Percentiles rank a stretch among this genome's conserved stretches.
Conservation (phyloP, 495 filamentous ascomycete genomes). For the Aspergillus ostianus region DNA sequence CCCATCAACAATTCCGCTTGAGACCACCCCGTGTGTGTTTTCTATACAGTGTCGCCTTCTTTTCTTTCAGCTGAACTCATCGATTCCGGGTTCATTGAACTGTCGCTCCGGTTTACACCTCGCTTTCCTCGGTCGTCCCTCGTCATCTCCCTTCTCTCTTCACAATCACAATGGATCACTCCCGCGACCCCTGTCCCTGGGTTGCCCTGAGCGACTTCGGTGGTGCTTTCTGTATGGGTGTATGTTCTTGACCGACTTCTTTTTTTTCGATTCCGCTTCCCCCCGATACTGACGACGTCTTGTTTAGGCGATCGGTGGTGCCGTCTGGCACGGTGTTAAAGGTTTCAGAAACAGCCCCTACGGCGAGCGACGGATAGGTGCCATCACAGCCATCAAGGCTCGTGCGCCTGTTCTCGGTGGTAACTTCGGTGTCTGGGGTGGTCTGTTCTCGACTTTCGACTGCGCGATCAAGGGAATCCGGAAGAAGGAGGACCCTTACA, state of each 20-base stretch:
- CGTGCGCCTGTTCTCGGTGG: constrained; percentile 93
- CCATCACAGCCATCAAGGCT: constrained; percentile 95
- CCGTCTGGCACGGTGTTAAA: constrained; percentile 98
- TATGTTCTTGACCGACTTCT: constrained; percentile 46
- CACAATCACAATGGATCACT: constrained; percentile 75
- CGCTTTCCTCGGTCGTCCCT: constrained; percentile 7
- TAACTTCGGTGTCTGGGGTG: constrained; percentile 98
- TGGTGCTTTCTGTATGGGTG: constrained; percentile 96
- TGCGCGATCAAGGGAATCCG: constrained; percentile 95
- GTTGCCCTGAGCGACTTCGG: constrained; percentile 95
- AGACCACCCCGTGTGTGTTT: background rate
- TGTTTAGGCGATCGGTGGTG: constrained; percentile 69
- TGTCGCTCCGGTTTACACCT: background rate
- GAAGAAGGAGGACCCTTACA: constrained; percentile 97
- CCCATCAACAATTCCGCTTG: background rate
- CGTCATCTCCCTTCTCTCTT: constrained; percentile 10
- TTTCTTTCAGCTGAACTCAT: background rate
- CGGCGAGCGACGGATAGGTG: constrained; percentile 92
- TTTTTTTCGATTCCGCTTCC: constrained; percentile 3
- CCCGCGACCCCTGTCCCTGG: constrained; percentile 94
- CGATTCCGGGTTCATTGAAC: background rate
- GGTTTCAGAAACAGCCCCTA: constrained; percentile 87
- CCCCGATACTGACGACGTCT: constrained; percentile 12
- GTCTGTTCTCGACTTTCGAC: constrained; percentile 90
- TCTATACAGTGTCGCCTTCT: background rate